Conservation (phyloP, 2,329 filamentous ascomycete species). For the Lasiodiplodia theobromae region DNA sequence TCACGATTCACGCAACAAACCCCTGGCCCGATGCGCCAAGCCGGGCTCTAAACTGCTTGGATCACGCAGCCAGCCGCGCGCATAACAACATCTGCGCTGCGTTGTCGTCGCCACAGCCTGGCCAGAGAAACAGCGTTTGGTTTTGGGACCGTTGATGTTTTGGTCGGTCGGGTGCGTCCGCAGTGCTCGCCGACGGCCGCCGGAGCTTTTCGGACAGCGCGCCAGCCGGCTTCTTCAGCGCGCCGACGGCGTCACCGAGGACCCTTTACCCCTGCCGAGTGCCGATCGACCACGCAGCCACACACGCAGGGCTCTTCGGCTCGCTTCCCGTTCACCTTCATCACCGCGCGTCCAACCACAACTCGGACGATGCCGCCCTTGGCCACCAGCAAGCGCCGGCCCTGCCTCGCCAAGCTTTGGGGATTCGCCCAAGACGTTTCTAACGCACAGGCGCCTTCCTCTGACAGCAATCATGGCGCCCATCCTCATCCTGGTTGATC, state of each 20-base stretch:
- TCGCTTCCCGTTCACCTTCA: conserved; percentile 4
- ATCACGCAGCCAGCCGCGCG: neutral
- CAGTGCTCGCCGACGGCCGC: too few species aligned
- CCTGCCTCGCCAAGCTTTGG: conserved; percentile 15
- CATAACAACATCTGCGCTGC: neutral
- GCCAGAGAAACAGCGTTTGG: neutral
- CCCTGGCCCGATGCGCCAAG: conserved; percentile 7
- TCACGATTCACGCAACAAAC: conserved; percentile 9
- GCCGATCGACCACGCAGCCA: conserved; percentile 16
- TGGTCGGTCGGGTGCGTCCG: neutral
- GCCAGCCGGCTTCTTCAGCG: neutral
- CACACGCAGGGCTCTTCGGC: conserved; percentile 11
- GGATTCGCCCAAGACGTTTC: conserved; percentile 22
- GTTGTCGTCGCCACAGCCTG: neutral
- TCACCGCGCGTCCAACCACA: conserved; percentile 13
- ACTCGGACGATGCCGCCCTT: neutral
- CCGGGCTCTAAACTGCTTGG: conserved; percentile 20
- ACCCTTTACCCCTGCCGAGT: neutral
- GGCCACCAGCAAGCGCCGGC: conserved; percentile 3
- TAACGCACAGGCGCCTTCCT: conserved; percentile 14
- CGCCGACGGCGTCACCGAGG: neutral
- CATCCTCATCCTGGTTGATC: conserved; percentile 2
- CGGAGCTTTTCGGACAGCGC: too few species aligned
- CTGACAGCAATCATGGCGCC: conserved; percentile 6
- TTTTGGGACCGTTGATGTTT: neutral